These are phyloP conservation scores for Lentinula raphanica DNA, from an alignment of 768 basidiomycete species.

Conservation along the genomic window DNA sequence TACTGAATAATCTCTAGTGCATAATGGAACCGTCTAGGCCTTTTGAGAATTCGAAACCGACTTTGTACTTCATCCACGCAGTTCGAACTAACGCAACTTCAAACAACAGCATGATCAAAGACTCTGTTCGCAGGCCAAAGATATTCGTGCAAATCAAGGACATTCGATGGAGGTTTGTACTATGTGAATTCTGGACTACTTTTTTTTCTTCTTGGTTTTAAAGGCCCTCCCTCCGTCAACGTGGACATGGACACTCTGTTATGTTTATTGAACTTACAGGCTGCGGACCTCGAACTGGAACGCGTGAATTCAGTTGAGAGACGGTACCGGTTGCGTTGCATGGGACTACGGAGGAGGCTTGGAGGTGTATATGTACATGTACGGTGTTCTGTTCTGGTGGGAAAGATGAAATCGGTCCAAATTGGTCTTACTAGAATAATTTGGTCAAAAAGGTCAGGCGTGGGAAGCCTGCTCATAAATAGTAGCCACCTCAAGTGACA, in stretches of 20 bases:
- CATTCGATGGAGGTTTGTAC: constrained; percentile 53
- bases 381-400: too few relatives aligned
- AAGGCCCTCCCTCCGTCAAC: too few relatives aligned
- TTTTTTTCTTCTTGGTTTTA: too few relatives aligned
- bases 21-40: not conserved
- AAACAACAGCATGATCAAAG: not conserved
- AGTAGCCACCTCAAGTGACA: too few relatives aligned
- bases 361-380: constrained; percentile 54
- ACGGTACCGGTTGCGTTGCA: constrained; percentile 52
- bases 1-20: too few relatives aligned
- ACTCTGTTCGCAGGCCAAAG: not conserved
- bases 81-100: not conserved
- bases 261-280: not conserved
- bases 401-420: too few relatives aligned
- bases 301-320: constrained; percentile 41
- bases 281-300: constrained; percentile 30
- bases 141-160: constrained; percentile 64
- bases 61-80: not conserved
- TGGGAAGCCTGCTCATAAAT: too few relatives aligned
- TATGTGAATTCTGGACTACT: too few relatives aligned
- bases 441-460: too few relatives aligned
- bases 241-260: too few relatives aligned
- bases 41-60: not conserved
- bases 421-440: too few relatives aligned
- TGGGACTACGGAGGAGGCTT: constrained; percentile 51